Conservation (phyloP, 345 rosid species). For the Carallia brachiata region DNA sequence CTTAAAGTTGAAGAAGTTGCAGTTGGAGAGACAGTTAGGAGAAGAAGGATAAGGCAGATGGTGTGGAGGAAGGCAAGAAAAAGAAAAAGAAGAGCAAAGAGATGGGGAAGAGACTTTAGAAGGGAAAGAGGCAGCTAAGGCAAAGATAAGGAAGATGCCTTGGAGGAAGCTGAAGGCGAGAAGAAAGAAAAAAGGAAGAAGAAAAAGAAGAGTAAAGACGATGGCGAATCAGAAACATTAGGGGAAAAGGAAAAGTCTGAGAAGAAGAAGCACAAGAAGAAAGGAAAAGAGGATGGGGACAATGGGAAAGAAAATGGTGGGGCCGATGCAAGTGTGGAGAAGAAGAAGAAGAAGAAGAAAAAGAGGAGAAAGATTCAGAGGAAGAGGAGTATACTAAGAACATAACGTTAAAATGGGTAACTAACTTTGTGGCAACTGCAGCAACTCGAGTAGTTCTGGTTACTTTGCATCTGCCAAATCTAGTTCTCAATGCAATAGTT, state of each 20-base stretch:
- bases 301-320: background rate
- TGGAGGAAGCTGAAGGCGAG: slow-evolving; percentile 49
- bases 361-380: background rate
- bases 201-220: slow-evolving; percentile 40
- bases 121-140: slow-evolving; percentile 25
- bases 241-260: slow-evolving; percentile 29
- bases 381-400: background rate
- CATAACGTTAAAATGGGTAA: background rate
- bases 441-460: too few relatives aligned
- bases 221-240: slow-evolving; percentile 25
- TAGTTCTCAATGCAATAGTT: background rate
- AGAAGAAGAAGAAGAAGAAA: slow-evolving; percentile 31
- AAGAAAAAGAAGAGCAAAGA: slow-evolving; percentile 46
- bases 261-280: background rate
- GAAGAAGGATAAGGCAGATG: slow-evolving; percentile 26
- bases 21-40: background rate
- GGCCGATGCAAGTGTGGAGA: too few relatives aligned
- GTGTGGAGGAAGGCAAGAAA: slow-evolving; percentile 25
- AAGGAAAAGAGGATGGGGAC: background rate
- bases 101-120: slow-evolving; percentile 25
- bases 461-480: background rate
- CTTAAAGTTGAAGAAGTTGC: slow-evolving; percentile 29
- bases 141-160: background rate
- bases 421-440: background rate
- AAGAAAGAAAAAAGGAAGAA: slow-evolving; percentile 35